Percentiles rank a stretch among this genome's conserved stretches.
Conservation (phyloP, 2,329 filamentous ascomycete genomes). For the Penicillium decumbens region DNA sequence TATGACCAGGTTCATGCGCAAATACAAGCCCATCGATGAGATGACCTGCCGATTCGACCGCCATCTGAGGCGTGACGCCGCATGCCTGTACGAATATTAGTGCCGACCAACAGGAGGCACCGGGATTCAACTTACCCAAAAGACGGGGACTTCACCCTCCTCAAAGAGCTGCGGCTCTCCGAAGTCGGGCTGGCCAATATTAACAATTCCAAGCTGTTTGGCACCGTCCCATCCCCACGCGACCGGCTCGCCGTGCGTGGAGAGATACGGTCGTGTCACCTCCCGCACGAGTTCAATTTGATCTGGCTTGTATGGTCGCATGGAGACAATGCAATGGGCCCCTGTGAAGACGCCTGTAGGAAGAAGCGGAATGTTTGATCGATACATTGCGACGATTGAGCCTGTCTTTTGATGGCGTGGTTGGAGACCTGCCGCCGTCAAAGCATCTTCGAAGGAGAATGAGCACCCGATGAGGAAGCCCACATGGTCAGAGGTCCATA, state of each 20-base stretch:
- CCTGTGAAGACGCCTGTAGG: slow-evolving; percentile 56
- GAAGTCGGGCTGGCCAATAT: slow-evolving; percentile 54
- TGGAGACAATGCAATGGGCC: slow-evolving; percentile 57
- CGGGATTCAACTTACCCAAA: slow-evolving; percentile 24
- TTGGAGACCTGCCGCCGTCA: slow-evolving; percentile 48
- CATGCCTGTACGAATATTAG: slow-evolving; percentile 61
- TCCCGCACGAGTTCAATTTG: slow-evolving; percentile 52
- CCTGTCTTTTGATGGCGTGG: slow-evolving; percentile 49
- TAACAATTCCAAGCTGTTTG: slow-evolving; percentile 49
- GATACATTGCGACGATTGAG: slow-evolving; percentile 59
- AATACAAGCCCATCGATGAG: slow-evolving; percentile 54
- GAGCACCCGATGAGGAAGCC: slow-evolving; percentile 62
- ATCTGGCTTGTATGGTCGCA: slow-evolving; percentile 53
- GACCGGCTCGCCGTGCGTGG: slow-evolving; percentile 61
- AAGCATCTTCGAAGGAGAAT: slow-evolving; percentile 59
- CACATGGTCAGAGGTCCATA: slow-evolving; percentile 58
- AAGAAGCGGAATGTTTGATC: slow-evolving; percentile 53
- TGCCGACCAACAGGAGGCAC: slow-evolving; percentile 28
- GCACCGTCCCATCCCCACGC: slow-evolving; percentile 61
- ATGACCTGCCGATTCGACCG: slow-evolving; percentile 51
- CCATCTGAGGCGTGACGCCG: slow-evolving; percentile 63
- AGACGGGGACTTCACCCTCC: slow-evolving; percentile 37
- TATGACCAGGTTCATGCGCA: slow-evolving; percentile 59
- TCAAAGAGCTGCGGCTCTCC: slow-evolving; percentile 47
- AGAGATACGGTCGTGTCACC: slow-evolving; percentile 52